Evolutionary conservation across 768 basidiomycete genomes (phyloP).

Genomic region (Leccinum subgranulosum): DNA sequence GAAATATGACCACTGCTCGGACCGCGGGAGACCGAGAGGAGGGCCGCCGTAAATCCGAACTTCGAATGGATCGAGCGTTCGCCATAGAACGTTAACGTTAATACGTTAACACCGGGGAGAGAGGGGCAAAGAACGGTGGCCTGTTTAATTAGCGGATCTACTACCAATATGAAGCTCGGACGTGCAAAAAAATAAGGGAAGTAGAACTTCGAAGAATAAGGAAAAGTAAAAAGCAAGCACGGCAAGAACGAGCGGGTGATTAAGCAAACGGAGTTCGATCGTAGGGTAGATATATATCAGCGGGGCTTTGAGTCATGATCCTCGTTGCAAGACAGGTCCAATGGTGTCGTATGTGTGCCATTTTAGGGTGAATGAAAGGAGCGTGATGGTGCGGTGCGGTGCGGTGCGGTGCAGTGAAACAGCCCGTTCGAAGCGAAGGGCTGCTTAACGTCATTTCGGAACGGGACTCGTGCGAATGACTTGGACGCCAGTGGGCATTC

Average conservation of each 20-base stretch:
- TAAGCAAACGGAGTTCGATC: slow-evolving; percentile 20
- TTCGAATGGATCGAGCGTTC: background rate
- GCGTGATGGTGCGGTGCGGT: slow-evolving; percentile 15
- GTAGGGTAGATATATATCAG: slow-evolving; percentile 6
- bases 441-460: slow-evolving; percentile 19
- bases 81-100: background rate
- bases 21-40: background rate
- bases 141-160: slow-evolving; percentile 14
- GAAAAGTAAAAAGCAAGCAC: slow-evolving; percentile 1
- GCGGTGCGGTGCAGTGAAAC: background rate
- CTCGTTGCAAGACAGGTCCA: slow-evolving; percentile 20
- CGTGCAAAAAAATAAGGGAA: background rate
- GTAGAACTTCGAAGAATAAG: background rate
- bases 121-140: background rate
- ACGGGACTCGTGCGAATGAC: slow-evolving; percentile 4
- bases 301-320: slow-evolving; percentile 25
- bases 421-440: slow-evolving; percentile 6
- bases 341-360: slow-evolving; percentile 27
- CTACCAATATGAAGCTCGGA: slow-evolving; percentile 15
- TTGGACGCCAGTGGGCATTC: slow-evolving; percentile 14
- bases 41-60: background rate
- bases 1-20: background rate
- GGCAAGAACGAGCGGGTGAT: slow-evolving; percentile 14
- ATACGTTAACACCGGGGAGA: background rate
- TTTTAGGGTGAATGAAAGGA: slow-evolving; percentile 21